These are phyloP conservation scores for Neospermospora avenae DNA, from an alignment of 2,329 filamentous ascomycete species.

Conservation along the genomic window DNA sequence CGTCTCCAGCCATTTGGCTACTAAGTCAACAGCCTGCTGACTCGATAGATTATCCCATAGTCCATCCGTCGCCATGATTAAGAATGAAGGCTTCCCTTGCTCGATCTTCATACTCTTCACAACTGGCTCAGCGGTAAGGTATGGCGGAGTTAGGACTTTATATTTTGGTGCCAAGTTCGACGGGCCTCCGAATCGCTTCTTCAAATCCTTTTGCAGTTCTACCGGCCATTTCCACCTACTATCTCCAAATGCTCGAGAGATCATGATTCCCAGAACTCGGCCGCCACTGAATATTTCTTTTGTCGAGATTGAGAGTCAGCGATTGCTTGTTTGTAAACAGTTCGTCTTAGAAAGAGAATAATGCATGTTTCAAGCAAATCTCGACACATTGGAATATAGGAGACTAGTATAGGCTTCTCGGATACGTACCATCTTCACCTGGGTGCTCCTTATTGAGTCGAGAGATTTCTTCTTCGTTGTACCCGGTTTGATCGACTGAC, in stretches of 20 bases:
- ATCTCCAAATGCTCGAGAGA: constrained; percentile 68
- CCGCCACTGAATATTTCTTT: constrained; percentile 49
- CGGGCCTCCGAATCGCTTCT: neutral
- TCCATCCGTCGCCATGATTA: constrained; percentile 66
- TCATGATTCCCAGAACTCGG: constrained; percentile 56
- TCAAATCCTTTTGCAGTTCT: constrained; percentile 28
- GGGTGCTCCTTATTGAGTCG: constrained; percentile 58
- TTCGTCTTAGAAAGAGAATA: too few relatives aligned
- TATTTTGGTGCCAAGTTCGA: neutral
- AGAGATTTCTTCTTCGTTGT: constrained; percentile 55
- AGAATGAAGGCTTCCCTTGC: constrained; percentile 44
- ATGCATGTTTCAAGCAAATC: too few relatives aligned
- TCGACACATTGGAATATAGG: too few relatives aligned
- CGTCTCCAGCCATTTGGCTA: constrained; percentile 32
- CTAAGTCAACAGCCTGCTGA: constrained; percentile 55
- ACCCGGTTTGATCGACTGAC: constrained; percentile 64
- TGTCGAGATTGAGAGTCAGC: too few relatives aligned
- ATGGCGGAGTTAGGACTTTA: constrained; percentile 51
- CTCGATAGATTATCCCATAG: constrained; percentile 61
- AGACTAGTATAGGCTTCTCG: too few relatives aligned
- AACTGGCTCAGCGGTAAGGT: constrained; percentile 65
- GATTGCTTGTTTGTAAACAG: too few relatives aligned
- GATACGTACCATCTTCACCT: constrained; percentile 52
- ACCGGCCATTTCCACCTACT: constrained; percentile 64
- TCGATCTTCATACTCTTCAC: constrained; percentile 54